A percentile compares a stretch with the other conserved stretches of the same genome.
Evolutionary conservation across 1,284 basidiomycete species (phyloP).

Genomic region (Singerocomus inundabilis): DNA sequence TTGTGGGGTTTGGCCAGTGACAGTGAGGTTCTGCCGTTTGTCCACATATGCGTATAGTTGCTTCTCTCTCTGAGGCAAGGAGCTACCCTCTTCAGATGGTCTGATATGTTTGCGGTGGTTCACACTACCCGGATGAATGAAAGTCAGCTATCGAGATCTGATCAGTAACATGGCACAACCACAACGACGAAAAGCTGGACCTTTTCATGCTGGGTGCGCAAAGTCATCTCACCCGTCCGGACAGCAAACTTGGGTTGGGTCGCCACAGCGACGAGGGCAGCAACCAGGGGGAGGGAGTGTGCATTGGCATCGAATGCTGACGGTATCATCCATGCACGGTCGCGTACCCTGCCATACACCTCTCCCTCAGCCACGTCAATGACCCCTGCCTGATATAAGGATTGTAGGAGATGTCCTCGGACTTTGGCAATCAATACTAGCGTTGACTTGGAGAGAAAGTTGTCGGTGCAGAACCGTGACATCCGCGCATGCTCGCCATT

Average conservation of each 20-base stretch:
- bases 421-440: constrained; percentile 84
- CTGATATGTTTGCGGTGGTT: constrained; percentile 67
- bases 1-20: constrained; percentile 49
- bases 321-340: constrained; percentile 50
- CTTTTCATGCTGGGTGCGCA: constrained; percentile 85
- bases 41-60: constrained; percentile 86
- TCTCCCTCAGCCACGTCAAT: constrained; percentile 76
- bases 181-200: constrained; percentile 42
- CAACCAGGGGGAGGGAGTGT: constrained; percentile 76
- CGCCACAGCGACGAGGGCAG: constrained; percentile 84
- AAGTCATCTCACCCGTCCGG: constrained; percentile 68
- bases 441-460: constrained; percentile 87
- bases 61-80: constrained; percentile 51
- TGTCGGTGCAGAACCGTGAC: constrained; percentile 80
- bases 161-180: constrained; percentile 11
- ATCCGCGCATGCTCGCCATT: constrained; percentile 62
- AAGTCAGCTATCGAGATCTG: constrained; percentile 46
- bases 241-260: constrained; percentile 95
- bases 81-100: constrained; percentile 45
- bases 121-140: constrained; percentile 87
- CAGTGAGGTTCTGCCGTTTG: constrained; percentile 77
- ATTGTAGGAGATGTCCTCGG: constrained; percentile 77
- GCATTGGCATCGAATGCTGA: constrained; percentile 73
- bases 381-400: constrained; percentile 80
- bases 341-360: constrained; percentile 25